Percentiles rank a stretch among this genome's conserved stretches.
Evolutionary conservation across 1,139 yeast genomes (phyloP).

Genomic region (Blastobotrys persicus): DNA sequence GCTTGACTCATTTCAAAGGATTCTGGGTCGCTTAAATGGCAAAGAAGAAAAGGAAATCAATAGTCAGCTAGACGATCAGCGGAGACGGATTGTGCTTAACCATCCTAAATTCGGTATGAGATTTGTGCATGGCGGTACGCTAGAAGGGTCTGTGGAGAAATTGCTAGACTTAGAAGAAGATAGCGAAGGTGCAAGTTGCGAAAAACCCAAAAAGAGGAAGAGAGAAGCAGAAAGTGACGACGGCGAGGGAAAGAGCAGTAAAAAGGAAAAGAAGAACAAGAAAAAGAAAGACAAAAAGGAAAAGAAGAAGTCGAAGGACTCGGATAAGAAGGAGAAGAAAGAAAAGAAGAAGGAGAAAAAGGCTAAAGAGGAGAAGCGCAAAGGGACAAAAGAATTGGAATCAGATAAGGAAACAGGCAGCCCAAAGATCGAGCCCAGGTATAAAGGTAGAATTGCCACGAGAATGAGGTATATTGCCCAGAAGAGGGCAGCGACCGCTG

Average conservation of each 20-base stretch:
- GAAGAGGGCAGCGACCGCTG: slow-evolving; percentile 88
- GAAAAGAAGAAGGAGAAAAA: slow-evolving; percentile 29
- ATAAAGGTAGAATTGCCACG: slow-evolving; percentile 68
- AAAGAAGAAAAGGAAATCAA: slow-evolving; percentile 33
- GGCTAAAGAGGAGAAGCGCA: slow-evolving; percentile 23
- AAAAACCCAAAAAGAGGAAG: slow-evolving; percentile 30
- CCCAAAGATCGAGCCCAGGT: too few relatives aligned
- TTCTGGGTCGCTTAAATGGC: slow-evolving; percentile 73
- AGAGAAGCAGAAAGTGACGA: slow-evolving; percentile 33
- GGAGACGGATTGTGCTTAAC: slow-evolving; percentile 52
- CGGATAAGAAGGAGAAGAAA: slow-evolving; percentile 33
- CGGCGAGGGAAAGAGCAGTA: slow-evolving; percentile 31
- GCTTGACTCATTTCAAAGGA: slow-evolving; percentile 86
- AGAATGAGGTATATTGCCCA: slow-evolving; percentile 85
- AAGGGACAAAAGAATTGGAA: slow-evolving; percentile 34
- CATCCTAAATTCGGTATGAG: slow-evolving; percentile 84
- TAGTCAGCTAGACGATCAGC: slow-evolving; percentile 29
- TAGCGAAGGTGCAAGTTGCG: slow-evolving; percentile 5
- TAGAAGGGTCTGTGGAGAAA: slow-evolving; percentile 83
- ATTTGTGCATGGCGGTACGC: slow-evolving; percentile 79
- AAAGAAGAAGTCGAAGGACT: slow-evolving; percentile 35
- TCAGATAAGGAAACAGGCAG: slow-evolving; percentile 27
- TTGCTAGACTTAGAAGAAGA: slow-evolving; percentile 24
- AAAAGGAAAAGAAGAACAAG: slow-evolving; percentile 34
- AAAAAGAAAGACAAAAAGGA: slow-evolving; percentile 34